These are phyloP conservation scores for Neonectria coccinea DNA, from an alignment of 2,329 filamentous ascomycete genomes.

Conservation along the genomic window DNA sequence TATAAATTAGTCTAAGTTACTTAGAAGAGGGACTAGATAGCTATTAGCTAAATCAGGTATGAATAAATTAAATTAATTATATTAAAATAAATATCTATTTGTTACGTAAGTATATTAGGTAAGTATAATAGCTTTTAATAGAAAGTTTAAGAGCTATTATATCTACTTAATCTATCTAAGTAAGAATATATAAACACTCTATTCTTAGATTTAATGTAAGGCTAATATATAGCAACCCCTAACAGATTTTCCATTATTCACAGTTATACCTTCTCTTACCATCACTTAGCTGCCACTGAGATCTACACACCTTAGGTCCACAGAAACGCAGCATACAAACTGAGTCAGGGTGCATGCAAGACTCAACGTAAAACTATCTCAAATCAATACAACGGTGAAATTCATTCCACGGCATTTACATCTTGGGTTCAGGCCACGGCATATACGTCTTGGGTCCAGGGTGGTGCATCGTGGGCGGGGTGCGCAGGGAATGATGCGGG, in stretches of 20 bases:
- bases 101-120: no score
- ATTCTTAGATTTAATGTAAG: background rate
- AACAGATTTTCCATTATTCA: background rate
- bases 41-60: no score
- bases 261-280: background rate
- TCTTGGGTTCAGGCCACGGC: background rate
- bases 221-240: background rate
- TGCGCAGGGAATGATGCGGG: background rate
- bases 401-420: background rate
- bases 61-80: no score
- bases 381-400: background rate
- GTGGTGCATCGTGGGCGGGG: background rate
- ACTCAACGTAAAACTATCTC: background rate
- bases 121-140: background rate
- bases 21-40: no score
- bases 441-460: background rate
- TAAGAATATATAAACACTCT: background rate
- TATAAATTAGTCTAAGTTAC: no score
- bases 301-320: background rate
- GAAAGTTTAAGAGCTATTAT: background rate
- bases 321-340: background rate
- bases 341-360: background rate
- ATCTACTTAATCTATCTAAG: background rate
- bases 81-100: no score
- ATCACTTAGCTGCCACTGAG: background rate